Evolutionary conservation across 306 rosid species (phyloP).

Genomic region (Ziziphus jujuba): DNA sequence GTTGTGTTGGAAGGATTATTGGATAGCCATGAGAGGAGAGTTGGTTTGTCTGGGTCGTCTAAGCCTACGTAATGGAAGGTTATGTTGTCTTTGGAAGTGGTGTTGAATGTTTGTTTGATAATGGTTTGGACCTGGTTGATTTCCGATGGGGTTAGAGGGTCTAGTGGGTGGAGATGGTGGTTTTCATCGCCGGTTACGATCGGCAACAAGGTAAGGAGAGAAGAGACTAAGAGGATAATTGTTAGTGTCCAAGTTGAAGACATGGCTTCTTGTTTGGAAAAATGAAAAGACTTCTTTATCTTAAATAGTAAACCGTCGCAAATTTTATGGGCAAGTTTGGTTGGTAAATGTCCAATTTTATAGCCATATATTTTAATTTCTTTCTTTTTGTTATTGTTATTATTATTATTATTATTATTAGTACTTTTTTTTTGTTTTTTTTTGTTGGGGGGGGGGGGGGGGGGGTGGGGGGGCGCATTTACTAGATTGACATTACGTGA

Average conservation of each 20-base stretch:
- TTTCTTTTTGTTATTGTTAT: no score
- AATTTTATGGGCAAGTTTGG: no score
- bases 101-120: constrained; percentile 10
- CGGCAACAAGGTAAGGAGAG: background rate
- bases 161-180: constrained; percentile 38
- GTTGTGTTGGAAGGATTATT: background rate
- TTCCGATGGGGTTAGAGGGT: constrained; percentile 38
- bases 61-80: constrained; percentile 50
- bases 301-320: no score
- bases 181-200: no score
- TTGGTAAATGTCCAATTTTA: no score
- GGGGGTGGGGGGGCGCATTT: no score
- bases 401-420: no score
- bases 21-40: constrained; percentile 43
- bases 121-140: constrained; percentile 33
- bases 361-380: no score
- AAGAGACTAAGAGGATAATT: background rate
- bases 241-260: background rate
- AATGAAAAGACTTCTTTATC: no score
- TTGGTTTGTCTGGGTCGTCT: constrained; percentile 48
- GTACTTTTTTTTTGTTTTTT: no score
- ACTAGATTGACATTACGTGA: no score
- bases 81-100: constrained; percentile 15
- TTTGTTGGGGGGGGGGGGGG: no score
- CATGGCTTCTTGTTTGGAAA: background rate